Evolutionary conservation across 495 filamentous ascomycete species (phyloP), one percentile per base, ranked within the genome.

Genomic region (Aspergillus heteromorphus): DNA sequence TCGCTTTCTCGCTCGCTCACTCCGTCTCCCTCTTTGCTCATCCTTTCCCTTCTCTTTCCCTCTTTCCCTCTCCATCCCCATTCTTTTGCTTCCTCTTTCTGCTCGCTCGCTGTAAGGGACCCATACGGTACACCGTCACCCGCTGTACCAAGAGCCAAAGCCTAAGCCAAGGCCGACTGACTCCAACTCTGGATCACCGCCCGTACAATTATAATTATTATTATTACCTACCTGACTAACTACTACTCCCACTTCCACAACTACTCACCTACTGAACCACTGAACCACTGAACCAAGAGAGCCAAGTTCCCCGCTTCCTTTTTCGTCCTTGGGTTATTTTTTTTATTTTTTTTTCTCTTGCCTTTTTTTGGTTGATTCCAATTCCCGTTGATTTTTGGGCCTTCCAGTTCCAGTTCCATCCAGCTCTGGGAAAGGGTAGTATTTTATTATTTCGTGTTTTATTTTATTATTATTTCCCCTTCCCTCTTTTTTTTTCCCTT

Each of bases 401-500:
- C 34, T 38, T 38, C n/a, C 11, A 14, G 10, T 38, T 13, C 10
- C 30, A 8, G 9, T 34, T 34, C 30, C 9, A 8, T 34, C n/a
- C n/a, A n/a, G 7, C 23, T 27, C 4, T 7, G 3, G 23, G 34
- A 38, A 38, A 38, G 13, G 34, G 34, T 52, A 42, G 40, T 40
- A 25, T 48, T 54, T 36, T 31, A 20, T 20, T 19, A 45, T 21
- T 40, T 50, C 20, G 14, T 20, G 17, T 20, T 57, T 60, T 53
- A 45, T 49, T 53, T 54, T 51, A 40, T 56, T 49, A 40, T 58
- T 51, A 45, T 38, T 43, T 64, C 30, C 47, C 41, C 40, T 56
- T 55, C 57, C 48, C 49, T 58, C 48, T 49, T 19, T 59, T 51
- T 49, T 19, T 59, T 57, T 55, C 43, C 53, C 58, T 52, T 62